Base-by-base conservation (phyloP, 202 grass and related monocot genomes). In the Alloteropsis angusta region DNA sequence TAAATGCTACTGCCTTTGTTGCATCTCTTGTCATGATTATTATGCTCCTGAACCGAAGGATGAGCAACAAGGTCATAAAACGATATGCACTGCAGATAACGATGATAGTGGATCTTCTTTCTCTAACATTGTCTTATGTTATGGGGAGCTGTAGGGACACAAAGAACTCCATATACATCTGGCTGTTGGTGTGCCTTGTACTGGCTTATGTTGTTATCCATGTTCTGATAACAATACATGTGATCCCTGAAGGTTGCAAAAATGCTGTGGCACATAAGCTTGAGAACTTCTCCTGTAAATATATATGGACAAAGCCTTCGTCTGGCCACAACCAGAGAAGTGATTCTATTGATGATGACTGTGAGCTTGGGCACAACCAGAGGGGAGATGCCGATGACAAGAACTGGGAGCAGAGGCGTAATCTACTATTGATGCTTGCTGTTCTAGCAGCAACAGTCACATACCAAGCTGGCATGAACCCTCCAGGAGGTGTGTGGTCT, bases 401-500 rank as follows among this genome's bases (percentile, higher is more conserved):
- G 52, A 44, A 46, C 15, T 76, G 55, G 72, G 73, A 76, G 39
- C 9, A 34, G 19, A 66, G 80, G 48, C 59, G 32, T 35, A 87
- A 58, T 78, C 73, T 87, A 21, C 46, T 92, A 18, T 68, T 93
- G 80, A 83, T 36, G 0, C 58, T 93, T 42, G 32, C 87, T 65
- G 75, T 88, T 57, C 36, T 90, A 45, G 9, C 56, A 4, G 73
- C 39, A 1, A 76, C 56, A 8, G 17, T 76, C 56, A 76, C 73
- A 0, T 34, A 70, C 84, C 81, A 9, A 85, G 85, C 88, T 71
- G 90, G 87, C 7, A 70, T 93, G 4, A 87, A 84, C 45, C 90
- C 90, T 35, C 90, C 90, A 57, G 87, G 90, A 12, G 61, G 90
- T 9, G 35, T 87, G n/a, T 89, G 86, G 86, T 84, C 87, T 68